phyloP scores from a whole-genome alignment of 192 early-diverging fungal genomes.

The Backusella parvicylindrica region DNA sequence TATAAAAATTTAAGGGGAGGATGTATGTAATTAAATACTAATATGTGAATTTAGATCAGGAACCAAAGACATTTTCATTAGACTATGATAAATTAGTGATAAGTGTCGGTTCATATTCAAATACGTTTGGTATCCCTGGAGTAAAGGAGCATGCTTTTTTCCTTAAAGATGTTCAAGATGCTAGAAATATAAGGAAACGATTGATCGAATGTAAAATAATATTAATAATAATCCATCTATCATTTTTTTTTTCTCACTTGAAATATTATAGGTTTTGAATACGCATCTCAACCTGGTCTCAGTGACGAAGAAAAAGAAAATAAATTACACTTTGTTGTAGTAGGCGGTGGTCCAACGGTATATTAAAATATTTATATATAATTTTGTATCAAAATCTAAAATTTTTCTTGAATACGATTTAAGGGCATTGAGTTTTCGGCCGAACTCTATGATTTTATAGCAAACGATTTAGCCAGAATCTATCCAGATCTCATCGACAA shows the following conservation, averaged over 20 bases:
- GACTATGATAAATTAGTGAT: constrained; percentile 83
- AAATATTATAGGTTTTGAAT: constrained; percentile 53
- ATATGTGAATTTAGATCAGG: background rate
- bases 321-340: constrained; percentile 78
- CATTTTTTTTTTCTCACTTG: background rate
- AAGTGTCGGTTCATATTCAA: constrained; percentile 73
- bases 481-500: constrained; percentile 67
- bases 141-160: constrained; percentile 83
- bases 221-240: background rate
- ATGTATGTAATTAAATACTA: background rate
- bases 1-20: background rate
- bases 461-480: constrained; percentile 72
- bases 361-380: too few relatives aligned
- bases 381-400: too few relatives aligned
- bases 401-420: background rate
- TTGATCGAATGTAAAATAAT: constrained; percentile 63
- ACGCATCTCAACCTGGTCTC: constrained; percentile 64
- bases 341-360: constrained; percentile 87
- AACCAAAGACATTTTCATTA: constrained; percentile 44
- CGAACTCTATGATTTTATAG: constrained; percentile 80
- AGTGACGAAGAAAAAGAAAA: constrained; percentile 60
- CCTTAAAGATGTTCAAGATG: constrained; percentile 83
- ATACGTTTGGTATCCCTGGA: constrained; percentile 84
- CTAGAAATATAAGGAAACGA: constrained; percentile 73
- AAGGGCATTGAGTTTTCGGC: constrained; percentile 68